These are phyloP conservation scores for Gentiana macrophylla DNA, from an alignment of 257 asterid species.

Conservation along the genomic window DNA sequence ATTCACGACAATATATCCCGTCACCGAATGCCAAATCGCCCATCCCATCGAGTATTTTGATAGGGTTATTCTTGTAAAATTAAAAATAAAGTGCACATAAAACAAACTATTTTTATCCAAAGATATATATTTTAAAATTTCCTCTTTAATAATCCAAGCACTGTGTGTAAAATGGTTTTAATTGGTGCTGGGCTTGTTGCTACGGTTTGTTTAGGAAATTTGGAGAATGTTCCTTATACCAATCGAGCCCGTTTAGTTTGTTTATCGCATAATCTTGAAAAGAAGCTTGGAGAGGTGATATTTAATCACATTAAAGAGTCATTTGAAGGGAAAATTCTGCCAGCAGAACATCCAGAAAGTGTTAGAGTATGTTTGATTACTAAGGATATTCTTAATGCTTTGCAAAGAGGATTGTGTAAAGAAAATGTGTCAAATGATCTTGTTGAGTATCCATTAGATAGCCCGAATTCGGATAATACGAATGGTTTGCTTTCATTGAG, in stretches of 20 bases:
- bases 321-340: constrained; percentile 62
- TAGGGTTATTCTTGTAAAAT: no score
- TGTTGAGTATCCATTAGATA: constrained; percentile 36
- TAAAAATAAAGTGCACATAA: no score
- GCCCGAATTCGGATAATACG: constrained; percentile 13
- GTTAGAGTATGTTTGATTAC: constrained; percentile 64
- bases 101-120: no score
- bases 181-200: constrained; percentile 61
- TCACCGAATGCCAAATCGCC: no score
- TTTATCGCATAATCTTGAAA: constrained; percentile 48
- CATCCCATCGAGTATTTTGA: no score
- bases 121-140: no score
- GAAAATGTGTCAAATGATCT: constrained; percentile 72
- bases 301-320: constrained; percentile 34
- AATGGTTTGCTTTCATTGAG: constrained; percentile 24
- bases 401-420: constrained; percentile 69
- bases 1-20: no score
- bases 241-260: constrained; percentile 81
- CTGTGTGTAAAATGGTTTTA: constrained; percentile 21
- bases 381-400: constrained; percentile 54
- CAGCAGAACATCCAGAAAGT: constrained; percentile 83
- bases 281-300: constrained; percentile 48
- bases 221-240: constrained; percentile 74
- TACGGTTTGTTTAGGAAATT: constrained; percentile 61
- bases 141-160: constrained; percentile 57